Conservation (phyloP, 352 stramenopile species). For the Pythium rishiriense region DNA sequence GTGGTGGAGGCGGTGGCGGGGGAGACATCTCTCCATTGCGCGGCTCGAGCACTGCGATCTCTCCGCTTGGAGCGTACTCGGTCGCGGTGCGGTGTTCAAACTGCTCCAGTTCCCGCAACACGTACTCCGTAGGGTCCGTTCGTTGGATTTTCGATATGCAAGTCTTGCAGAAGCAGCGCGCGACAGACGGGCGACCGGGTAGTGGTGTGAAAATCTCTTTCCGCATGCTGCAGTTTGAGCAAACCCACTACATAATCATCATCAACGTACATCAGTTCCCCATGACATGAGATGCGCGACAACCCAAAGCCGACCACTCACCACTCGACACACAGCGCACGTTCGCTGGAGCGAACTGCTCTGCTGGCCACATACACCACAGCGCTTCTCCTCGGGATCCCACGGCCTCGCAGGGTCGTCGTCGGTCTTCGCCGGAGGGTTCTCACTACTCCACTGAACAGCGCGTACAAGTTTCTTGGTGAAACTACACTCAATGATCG, state of each 20-base stretch:
- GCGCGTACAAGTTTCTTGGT: slow-evolving; percentile 65
- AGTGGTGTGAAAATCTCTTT: slow-evolving; percentile 46
- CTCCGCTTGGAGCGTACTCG: slow-evolving; percentile 14
- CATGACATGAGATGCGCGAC: too few relatives aligned
- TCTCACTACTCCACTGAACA: slow-evolving; percentile 33
- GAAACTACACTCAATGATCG: slow-evolving; percentile 48
- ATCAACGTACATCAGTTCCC: too few relatives aligned
- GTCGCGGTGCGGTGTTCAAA: slow-evolving; percentile 27
- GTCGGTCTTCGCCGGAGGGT: slow-evolving; percentile 20
- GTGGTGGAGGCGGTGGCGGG: slow-evolving; percentile 12
- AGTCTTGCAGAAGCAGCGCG: slow-evolving; percentile 61
- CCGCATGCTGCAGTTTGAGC: slow-evolving; percentile 45
- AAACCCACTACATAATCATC: slow-evolving; percentile 29
- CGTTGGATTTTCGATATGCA: slow-evolving; percentile 54
- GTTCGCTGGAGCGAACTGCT: slow-evolving; percentile 30
- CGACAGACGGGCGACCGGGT: slow-evolving; percentile 15
- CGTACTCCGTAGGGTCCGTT: slow-evolving; percentile 53
- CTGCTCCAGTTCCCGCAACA: slow-evolving; percentile 39
- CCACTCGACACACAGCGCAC: slow-evolving; percentile 51
- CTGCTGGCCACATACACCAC: slow-evolving; percentile 52
- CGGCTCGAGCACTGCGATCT: slow-evolving; percentile 22
- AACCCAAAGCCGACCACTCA: too few relatives aligned
- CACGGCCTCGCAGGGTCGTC: slow-evolving; percentile 30
- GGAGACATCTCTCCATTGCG: slow-evolving; percentile 9
- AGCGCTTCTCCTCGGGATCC: slow-evolving; percentile 42